phyloP scores from a whole-genome alignment of 31 red algal species.

The Odonthalia washingtoniensis region DNA sequence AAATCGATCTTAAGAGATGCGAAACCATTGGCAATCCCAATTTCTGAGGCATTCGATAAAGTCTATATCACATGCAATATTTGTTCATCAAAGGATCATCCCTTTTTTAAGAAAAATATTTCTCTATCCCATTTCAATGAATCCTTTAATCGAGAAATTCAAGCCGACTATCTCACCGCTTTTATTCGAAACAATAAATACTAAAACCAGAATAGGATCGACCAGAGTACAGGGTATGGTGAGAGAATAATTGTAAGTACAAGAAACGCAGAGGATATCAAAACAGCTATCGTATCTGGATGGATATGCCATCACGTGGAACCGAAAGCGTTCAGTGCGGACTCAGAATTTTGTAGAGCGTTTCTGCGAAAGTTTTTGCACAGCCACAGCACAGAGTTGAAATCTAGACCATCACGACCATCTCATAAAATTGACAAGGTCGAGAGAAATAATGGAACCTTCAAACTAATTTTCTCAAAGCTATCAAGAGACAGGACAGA shows the following conservation, averaged over 20 bases:
- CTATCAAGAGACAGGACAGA: not conserved
- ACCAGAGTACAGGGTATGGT: not conserved
- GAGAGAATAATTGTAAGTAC: not conserved
- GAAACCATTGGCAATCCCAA: not conserved
- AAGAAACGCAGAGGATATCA: not conserved
- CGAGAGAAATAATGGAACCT: not conserved
- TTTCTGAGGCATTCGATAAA: not conserved
- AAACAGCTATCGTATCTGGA: not conserved
- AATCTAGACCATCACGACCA: not conserved
- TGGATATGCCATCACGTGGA: not conserved
- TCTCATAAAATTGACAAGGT: slow-evolving; percentile 14
- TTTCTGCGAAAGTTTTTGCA: not conserved
- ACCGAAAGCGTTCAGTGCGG: slow-evolving; percentile 3
- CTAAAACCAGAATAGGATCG: not conserved
- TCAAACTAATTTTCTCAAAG: not conserved
- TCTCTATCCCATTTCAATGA: slow-evolving; percentile 7
- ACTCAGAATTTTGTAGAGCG: slow-evolving; percentile 5
- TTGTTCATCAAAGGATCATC: not conserved
- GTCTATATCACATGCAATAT: not conserved
- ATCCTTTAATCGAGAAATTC: not conserved
- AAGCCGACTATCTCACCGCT: slow-evolving; percentile 8
- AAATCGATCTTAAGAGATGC: not conserved
- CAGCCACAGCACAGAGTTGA: not conserved
- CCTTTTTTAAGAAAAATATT: not conserved
- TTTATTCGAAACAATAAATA: not conserved